Evolutionary conservation across 1,284 basidiomycete genomes (phyloP), one percentile per base, ranked within the genome.

Genomic region (Golubevia pallescens): DNA sequence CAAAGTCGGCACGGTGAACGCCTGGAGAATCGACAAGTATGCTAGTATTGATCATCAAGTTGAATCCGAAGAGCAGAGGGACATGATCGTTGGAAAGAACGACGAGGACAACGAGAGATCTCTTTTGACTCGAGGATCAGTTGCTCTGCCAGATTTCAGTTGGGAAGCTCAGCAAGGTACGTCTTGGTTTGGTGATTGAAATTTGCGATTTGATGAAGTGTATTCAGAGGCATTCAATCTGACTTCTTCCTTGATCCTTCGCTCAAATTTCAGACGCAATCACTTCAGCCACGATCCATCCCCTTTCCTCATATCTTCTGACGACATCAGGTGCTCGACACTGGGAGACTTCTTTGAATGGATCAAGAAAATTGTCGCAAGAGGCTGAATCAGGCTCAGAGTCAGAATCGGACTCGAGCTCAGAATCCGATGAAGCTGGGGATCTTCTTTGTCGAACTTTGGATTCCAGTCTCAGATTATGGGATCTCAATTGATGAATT

Each of bases 81-180:
- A 63, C n/a, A 64, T 68, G 0, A 69, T 69, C 38, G 28, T 52
- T 16, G 67, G 72, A 52, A 60, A 67, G 10, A 24, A 7, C 19
- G 56, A 61, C 19, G 23, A 38, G 21, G 66, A 60, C 3, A 52
- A 57, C 10, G 42, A 58, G 48, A 63, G 42, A 10, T 16, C n/a
- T 19, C 13, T 52, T 14, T 57, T 24, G 24, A 13, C 7, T 57
- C 38, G 19, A 32, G 28, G 19, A 34, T 28, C 28, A 28, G 28
- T 28, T 28, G 28, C 28, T 16, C n/a, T 4, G 57, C 74, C 74
- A 1, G 60, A 63, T 23, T 54, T 69, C 0, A 64, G 56, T 38
- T 77, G 74, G 74, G 54, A 65, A n/a, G 74, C 74, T 23, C 74
- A 77, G 42, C 1, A 60, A 20, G 68, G 68, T 70, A 57, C 57